Evolutionary conservation across 352 stramenopile species (phyloP).

Genomic region (Pythium aquatile): DNA sequence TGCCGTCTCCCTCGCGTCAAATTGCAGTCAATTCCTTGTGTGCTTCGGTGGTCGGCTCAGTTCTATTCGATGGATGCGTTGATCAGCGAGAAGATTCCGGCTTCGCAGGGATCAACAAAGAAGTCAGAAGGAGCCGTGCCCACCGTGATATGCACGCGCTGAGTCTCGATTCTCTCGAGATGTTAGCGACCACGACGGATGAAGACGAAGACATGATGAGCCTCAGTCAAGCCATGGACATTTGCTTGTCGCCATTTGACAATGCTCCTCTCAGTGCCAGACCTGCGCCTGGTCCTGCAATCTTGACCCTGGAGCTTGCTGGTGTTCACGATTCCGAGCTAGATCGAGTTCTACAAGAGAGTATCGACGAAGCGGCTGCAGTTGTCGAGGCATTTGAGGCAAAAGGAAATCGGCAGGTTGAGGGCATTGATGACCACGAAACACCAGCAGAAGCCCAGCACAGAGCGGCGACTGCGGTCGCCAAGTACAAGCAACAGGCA

Average conservation of each 20-base stretch:
- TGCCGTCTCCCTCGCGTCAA: not conserved
- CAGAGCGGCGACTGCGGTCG: conserved; percentile 6
- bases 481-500: conserved; percentile 24
- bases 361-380: conserved; percentile 20
- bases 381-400: conserved; percentile 21
- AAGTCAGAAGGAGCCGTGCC: not conserved
- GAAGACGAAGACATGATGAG: conserved; percentile 22
- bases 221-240: conserved; percentile 16
- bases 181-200: conserved; percentile 12
- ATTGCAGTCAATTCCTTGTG: conserved; percentile 11
- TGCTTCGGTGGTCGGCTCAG: conserved; percentile 11
- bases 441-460: not conserved
- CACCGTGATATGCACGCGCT: not conserved
- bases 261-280: not conserved
- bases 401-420: not conserved
- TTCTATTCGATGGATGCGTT: conserved; percentile 13
- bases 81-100: not conserved
- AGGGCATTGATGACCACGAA: not conserved
- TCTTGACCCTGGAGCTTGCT: conserved; percentile 15
- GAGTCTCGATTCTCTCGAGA: conserved; percentile 17
- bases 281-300: not conserved
- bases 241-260: conserved; percentile 22
- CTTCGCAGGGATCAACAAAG: not conserved
- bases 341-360: conserved; percentile 22
- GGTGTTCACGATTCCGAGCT: conserved; percentile 23